A percentile compares a stretch with the other conserved stretches of the same genome.
Conservation (phyloP, 1,284 basidiomycete genomes). For the Fomitopsis schrenkii region DNA sequence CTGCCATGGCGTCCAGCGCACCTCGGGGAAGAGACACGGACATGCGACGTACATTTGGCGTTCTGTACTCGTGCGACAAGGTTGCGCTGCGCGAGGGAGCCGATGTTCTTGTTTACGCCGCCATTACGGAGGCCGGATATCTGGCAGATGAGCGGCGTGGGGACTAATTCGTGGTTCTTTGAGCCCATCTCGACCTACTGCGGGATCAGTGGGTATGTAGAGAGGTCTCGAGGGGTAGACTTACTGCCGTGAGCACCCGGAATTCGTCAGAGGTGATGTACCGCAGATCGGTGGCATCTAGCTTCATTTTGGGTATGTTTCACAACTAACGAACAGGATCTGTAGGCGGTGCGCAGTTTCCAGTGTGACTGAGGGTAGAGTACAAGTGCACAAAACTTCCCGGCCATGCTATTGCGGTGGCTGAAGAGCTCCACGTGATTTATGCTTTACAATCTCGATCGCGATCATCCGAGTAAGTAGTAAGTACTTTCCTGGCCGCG, state of each 20-base stretch:
- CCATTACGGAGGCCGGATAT: conserved; percentile 90
- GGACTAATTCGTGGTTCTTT: conserved; percentile 97
- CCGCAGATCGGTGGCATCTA: conserved; percentile 92
- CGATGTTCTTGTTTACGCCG: conserved; percentile 91
- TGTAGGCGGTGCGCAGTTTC: neutral
- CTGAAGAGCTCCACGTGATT: neutral
- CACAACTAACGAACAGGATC: neutral
- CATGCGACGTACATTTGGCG: conserved; percentile 68
- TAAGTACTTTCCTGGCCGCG: neutral
- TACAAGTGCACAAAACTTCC: neutral
- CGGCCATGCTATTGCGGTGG: neutral
- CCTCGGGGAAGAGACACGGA: neutral
- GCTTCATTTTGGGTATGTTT: conserved; percentile 60
- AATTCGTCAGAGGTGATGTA: conserved; percentile 94
- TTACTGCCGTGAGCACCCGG: conserved; percentile 87
- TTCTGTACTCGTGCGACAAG: conserved; percentile 90
- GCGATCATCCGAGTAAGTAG: neutral
- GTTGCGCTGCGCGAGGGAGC: conserved; percentile 87
- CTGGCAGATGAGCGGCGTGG: conserved; percentile 84
- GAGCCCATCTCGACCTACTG: conserved; percentile 92
- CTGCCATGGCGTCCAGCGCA: conserved; percentile 36
- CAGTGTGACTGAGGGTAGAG: neutral
- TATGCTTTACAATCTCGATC: neutral
- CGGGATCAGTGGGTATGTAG: neutral
- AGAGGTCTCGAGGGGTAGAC: conserved; percentile 20